These are phyloP conservation scores for Areca catechu DNA, from an alignment of 176 grass and related monocot species.

Conservation along the genomic window DNA sequence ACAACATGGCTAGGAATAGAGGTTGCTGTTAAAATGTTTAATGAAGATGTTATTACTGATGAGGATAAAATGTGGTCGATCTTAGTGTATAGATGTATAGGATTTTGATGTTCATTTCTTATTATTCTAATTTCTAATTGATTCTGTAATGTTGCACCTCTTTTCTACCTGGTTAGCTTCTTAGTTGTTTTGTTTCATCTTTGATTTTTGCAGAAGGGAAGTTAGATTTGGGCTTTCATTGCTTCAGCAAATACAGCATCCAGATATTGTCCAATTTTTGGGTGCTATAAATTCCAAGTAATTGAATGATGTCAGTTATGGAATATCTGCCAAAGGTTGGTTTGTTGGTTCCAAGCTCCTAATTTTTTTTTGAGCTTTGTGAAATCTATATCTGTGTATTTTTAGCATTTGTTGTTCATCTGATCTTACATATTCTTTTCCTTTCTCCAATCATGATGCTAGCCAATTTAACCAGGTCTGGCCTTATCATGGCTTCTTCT, in stretches of 20 bases:
- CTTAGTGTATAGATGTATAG: constrained; percentile 7
- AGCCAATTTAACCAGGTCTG: too few relatives aligned
- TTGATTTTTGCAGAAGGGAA: constrained; percentile 40
- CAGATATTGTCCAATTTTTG: constrained; percentile 95
- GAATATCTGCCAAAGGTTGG: constrained; percentile 91
- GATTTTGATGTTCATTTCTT: constrained; percentile 16
- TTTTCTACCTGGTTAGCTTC: constrained; percentile 1
- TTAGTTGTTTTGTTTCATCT: background rate
- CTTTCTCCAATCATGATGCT: too few relatives aligned
- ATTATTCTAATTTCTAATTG: background rate
- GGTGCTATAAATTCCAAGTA: constrained; percentile 91
- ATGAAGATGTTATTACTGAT: constrained; percentile 66
- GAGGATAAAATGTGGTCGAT: constrained; percentile 91
- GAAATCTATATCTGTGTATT: too few relatives aligned
- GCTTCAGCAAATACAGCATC: constrained; percentile 85
- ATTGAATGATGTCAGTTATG: constrained; percentile 95
- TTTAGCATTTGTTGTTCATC: too few relatives aligned
- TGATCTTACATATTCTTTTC: too few relatives aligned
- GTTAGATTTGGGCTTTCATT: constrained; percentile 84
- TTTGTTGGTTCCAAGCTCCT: too few relatives aligned
- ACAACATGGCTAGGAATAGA: constrained; percentile 78
- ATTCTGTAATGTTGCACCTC: too few relatives aligned
- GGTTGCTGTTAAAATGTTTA: constrained; percentile 88
- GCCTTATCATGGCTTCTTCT: too few relatives aligned
- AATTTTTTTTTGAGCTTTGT: too few relatives aligned